Conservation (phyloP, 1,284 basidiomycete genomes). For the Anthracocystis walkeri region DNA sequence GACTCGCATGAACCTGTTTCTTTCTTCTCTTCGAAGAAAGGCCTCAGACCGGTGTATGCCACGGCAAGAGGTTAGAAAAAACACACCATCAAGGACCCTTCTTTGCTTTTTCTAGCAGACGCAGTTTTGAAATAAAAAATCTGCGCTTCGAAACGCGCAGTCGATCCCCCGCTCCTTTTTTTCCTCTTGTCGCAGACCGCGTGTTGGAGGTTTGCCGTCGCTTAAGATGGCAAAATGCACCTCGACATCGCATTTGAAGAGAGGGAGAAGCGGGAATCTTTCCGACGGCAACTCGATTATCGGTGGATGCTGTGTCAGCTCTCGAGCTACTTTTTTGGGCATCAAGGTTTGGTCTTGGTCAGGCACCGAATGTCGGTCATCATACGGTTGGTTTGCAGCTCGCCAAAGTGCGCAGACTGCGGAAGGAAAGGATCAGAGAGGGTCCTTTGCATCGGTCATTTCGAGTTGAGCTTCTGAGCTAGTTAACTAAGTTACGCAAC, state of each 20-base stretch:
- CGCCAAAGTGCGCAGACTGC: too few relatives aligned
- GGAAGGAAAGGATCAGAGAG: too few relatives aligned
- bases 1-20: not conserved
- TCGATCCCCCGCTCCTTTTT: not conserved
- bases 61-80: not conserved
- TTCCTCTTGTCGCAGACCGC: not conserved
- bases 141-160: conserved; percentile 1
- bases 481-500: too few relatives aligned
- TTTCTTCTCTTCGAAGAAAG: not conserved
- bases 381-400: too few relatives aligned
- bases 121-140: too few relatives aligned
- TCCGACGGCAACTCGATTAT: conserved; percentile 3
- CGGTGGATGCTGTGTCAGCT: not conserved
- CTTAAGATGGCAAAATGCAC: not conserved
- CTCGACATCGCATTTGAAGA: not conserved
- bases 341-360: too few relatives aligned
- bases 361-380: too few relatives aligned
- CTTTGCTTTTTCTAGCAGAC: too few relatives aligned
- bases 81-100: not conserved
- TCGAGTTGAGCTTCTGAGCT: too few relatives aligned
- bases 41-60: conserved; percentile 7
- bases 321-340: too few relatives aligned
- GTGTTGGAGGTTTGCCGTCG: too few relatives aligned
- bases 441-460: too few relatives aligned
- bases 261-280: not conserved